These are phyloP conservation scores for Thermothielavioides terrestris DNA, from an alignment of 495 filamentous ascomycete genomes.

Conservation along the genomic window DNA sequence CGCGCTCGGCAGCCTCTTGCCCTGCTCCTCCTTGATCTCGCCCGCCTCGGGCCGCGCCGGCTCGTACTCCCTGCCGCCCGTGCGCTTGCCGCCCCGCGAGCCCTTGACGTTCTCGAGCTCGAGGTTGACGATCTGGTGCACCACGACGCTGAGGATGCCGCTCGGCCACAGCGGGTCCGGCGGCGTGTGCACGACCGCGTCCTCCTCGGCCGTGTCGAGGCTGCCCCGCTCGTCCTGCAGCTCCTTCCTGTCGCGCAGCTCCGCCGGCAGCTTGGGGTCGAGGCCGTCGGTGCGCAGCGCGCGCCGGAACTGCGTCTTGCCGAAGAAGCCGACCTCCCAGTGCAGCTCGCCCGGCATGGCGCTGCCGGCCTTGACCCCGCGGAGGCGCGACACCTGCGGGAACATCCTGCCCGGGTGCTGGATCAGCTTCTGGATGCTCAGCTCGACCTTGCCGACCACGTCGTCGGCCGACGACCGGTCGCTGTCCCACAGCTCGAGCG, in stretches of 20 bases:
- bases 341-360: constrained; percentile 88
- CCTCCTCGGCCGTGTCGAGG: constrained; percentile 65
- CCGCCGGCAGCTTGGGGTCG: constrained; percentile 62
- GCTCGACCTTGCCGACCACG: constrained; percentile 86
- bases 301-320: constrained; percentile 74
- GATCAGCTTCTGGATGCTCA: constrained; percentile 89
- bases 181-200: constrained; percentile 80
- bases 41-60: constrained; percentile 78
- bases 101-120: constrained; percentile 77
- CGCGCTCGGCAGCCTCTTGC: constrained; percentile 67
- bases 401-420: constrained; percentile 89
- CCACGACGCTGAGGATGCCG: constrained; percentile 70
- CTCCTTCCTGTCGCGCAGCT: constrained; percentile 60
- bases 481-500: constrained; percentile 92
- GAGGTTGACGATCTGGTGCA: constrained; percentile 93
- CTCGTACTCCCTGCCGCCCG: constrained; percentile 70
- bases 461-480: constrained; percentile 85
- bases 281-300: constrained; percentile 81
- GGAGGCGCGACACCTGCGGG: constrained; percentile 75
- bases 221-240: constrained; percentile 84
- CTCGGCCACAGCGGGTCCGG: constrained; percentile 92
- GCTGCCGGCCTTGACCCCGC: constrained; percentile 70
- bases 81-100: constrained; percentile 52
- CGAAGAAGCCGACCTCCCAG: constrained; percentile 94
- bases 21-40: constrained; percentile 71